Conservation (phyloP, 345 rosid genomes). For the Iberis pinnata region DNA sequence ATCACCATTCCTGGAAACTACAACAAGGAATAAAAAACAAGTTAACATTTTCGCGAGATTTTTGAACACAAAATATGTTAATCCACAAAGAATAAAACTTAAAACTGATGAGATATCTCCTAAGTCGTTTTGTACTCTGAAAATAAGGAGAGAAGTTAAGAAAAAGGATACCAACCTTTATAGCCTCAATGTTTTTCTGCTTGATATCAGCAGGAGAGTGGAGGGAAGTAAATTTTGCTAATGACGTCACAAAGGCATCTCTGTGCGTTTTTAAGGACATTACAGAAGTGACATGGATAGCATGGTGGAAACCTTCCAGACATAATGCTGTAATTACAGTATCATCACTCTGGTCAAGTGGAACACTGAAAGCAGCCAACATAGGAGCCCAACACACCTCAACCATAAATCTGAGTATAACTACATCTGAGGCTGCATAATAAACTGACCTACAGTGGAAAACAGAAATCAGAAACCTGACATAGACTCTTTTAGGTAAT, state of each 20-base stretch:
- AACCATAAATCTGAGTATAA: slow-evolving; percentile 92
- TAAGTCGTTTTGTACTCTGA: slow-evolving; percentile 1
- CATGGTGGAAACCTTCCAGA: slow-evolving; percentile 89
- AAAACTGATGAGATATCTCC: slow-evolving; percentile 4
- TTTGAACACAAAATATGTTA: slow-evolving; percentile 5
- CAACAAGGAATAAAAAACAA: neutral
- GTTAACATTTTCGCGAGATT: neutral
- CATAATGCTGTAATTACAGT: slow-evolving; percentile 76
- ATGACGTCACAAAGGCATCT: slow-evolving; percentile 97
- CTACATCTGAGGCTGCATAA: slow-evolving; percentile 99
- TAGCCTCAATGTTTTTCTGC: slow-evolving; percentile 85
- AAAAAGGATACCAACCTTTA: slow-evolving; percentile 53
- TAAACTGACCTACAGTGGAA: slow-evolving; percentile 84
- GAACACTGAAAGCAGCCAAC: slow-evolving; percentile 99
- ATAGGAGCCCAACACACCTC: slow-evolving; percentile 99
- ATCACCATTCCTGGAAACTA: slow-evolving; percentile 14
- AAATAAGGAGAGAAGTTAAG: neutral
- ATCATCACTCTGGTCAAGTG: slow-evolving; percentile 96
- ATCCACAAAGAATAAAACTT: slow-evolving; percentile 14
- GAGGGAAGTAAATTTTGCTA: slow-evolving; percentile 95
- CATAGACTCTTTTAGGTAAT: too few species aligned
- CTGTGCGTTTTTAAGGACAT: slow-evolving; percentile 99
- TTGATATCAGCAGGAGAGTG: slow-evolving; percentile 98
- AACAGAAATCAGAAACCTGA: slow-evolving; percentile 26
- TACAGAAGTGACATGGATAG: slow-evolving; percentile 94